Percentiles rank a stretch among this genome's conserved stretches.
Evolutionary conservation across 768 basidiomycete species (phyloP).

Genomic region (Hirschioporus abietinus): DNA sequence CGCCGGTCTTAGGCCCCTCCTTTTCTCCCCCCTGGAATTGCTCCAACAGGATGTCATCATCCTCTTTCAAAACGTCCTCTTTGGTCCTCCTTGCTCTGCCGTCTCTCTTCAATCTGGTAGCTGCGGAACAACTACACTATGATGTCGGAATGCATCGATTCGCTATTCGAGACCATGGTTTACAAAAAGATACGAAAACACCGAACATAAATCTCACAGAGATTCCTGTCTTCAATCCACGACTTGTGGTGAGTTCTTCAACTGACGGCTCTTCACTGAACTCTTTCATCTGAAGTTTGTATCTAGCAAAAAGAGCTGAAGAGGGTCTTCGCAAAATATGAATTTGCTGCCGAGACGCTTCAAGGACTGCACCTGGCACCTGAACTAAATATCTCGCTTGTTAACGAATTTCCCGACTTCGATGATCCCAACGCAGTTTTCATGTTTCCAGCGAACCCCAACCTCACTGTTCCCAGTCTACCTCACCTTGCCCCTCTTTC

Average conservation of each 20-base stretch:
- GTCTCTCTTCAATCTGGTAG: not conserved
- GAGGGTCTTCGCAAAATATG: slow-evolving; percentile 26
- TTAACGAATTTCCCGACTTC: slow-evolving; percentile 13
- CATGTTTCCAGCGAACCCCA: slow-evolving; percentile 11
- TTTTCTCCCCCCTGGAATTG: not conserved
- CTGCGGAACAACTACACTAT: not conserved
- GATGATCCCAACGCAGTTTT: slow-evolving; percentile 16
- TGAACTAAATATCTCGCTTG: slow-evolving; percentile 2
- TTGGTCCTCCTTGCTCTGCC: not conserved
- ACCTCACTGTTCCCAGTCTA: slow-evolving; percentile 10
- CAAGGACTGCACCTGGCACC: slow-evolving; percentile 23
- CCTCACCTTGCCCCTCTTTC: slow-evolving; percentile 10
- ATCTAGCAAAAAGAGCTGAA: slow-evolving; percentile 23
- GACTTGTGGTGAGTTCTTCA: not conserved
- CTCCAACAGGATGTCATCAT: not conserved
- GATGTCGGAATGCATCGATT: not conserved
- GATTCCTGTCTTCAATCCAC: not conserved
- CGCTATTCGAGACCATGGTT: not conserved
- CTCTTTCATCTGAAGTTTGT: not conserved
- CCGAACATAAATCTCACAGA: not conserved
- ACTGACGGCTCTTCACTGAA: not conserved
- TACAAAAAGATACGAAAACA: not conserved
- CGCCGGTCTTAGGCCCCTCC: not conserved
- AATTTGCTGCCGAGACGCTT: slow-evolving; percentile 21
- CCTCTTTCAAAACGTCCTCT: not conserved